Evolutionary conservation across 257 asterid species (phyloP).

Genomic region (Scutellaria minor): DNA sequence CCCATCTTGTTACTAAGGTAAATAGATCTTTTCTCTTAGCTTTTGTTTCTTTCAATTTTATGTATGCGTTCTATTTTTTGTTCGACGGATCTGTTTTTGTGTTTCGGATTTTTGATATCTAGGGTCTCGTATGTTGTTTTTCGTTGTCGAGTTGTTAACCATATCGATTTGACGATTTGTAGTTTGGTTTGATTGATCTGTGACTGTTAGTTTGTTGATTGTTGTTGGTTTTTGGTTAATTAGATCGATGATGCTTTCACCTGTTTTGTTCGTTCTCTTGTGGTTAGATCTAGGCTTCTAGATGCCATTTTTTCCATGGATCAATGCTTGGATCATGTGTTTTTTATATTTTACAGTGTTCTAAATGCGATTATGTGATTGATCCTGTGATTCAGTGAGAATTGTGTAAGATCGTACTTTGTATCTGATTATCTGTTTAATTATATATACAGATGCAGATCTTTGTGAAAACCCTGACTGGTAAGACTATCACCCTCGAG

Average conservation of each 20-base stretch:
- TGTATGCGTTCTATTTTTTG: too few relatives aligned
- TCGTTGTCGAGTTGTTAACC: too few relatives aligned
- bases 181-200: not conserved
- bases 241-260: too few relatives aligned
- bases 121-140: too few relatives aligned
- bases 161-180: not conserved
- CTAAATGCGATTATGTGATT: not conserved
- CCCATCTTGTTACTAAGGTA: not conserved
- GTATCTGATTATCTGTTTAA: not conserved
- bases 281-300: too few relatives aligned
- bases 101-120: too few relatives aligned
- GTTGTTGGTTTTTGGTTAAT: not conserved
- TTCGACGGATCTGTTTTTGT: too few relatives aligned
- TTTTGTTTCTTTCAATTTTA: too few relatives aligned
- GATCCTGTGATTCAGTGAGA: not conserved
- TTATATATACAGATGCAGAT: slow-evolving; percentile 17
- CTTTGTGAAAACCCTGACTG: slow-evolving; percentile 29
- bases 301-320: too few relatives aligned
- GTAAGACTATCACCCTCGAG: not conserved
- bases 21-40: too few relatives aligned
- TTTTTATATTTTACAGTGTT: not conserved
- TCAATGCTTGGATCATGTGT: not conserved
- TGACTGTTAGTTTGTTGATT: not conserved
- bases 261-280: too few relatives aligned
- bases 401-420: not conserved